Evolutionary conservation across 169 alveolate species (phyloP).

Genomic region (Plasmodium gaboni): DNA sequence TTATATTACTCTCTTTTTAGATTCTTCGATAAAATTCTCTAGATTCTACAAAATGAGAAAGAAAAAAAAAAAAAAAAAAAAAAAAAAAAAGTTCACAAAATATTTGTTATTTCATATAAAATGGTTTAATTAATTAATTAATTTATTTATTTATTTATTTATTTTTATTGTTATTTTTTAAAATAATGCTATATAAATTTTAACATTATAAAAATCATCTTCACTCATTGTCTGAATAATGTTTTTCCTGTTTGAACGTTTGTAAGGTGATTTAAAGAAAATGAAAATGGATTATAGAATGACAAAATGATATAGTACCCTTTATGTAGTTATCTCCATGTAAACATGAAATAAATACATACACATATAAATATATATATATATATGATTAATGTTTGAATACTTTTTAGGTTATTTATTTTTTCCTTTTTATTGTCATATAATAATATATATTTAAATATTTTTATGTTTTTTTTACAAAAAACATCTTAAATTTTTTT

Average conservation of each 20-base stretch:
- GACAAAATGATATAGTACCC: no score
- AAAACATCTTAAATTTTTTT: no score
- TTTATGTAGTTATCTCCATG: no score
- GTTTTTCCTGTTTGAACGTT: no score
- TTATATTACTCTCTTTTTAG: slow-evolving; percentile 25
- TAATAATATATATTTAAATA: no score
- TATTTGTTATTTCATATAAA: not conserved
- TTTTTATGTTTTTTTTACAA: no score
- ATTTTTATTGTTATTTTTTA: no score
- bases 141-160: not conserved
- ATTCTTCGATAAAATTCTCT: slow-evolving; percentile 40
- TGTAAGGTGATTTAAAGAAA: no score
- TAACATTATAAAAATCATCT: slow-evolving; percentile 56
- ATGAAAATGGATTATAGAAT: no score
- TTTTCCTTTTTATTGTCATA: no score
- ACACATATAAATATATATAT: not conserved
- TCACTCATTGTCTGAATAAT: slow-evolving; percentile 18
- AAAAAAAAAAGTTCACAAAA: not conserved
- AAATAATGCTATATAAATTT: not conserved
- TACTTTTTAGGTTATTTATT: no score
- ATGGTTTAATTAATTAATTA: not conserved
- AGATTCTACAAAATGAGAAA: slow-evolving; percentile 21
- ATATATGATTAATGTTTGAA: not conserved
- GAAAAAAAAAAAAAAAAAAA: not conserved
- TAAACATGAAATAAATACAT: not conserved